Base-by-base conservation (phyloP, 2,329 filamentous ascomycete species). In the Colletotrichum sp. region DNA sequence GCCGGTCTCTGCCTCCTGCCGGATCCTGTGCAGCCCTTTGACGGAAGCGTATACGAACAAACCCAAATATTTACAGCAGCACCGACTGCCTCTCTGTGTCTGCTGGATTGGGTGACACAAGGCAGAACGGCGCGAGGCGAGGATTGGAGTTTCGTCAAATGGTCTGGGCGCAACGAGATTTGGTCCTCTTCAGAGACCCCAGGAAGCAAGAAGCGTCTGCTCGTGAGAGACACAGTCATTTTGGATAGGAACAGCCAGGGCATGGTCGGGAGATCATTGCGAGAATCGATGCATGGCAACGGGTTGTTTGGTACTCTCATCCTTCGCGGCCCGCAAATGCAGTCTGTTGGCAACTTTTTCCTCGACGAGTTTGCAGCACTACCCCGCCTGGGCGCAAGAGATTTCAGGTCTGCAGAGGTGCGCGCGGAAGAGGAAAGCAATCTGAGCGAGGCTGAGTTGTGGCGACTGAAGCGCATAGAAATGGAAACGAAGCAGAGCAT, bases 21-120 rank as follows among this genome's bases (percentile, higher is more conserved):
- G 0, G 97, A 99, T 83, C 97, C 97, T 1, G 94, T 98, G 5
- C 96, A 98, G 83, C 97, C 97, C 0, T 99, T 98, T 83, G 93
- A 92, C 77, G 90, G 92, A 77, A 98, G 95, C 81, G 91, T 94
- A 59, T 99, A 98, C 84, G 92, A 94, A 80, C 97, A 99, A 85
- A 90, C 88, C 19, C 97, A 99, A 84, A 90, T 92, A 25, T 98
- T 98, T 84, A 90, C 90, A 44, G 85, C 93, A 67, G 87, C 87
- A 9, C 85, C 87, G 11, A 85, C 82, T 8, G 91, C 88, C 79
- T 92, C 93, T 55, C 86, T 99, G 16, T 98, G 96, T 82, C 89
- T 98, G 3, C 87, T 98, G 62, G 97, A 99, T 84, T 99, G 97
- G 97, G 96, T 99, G 8, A 98, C 93, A 3, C 95, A 96, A 81